Conservation (phyloP, 371 early-diverging fungal genomes). For the Lichtheimia corymbifera region DNA sequence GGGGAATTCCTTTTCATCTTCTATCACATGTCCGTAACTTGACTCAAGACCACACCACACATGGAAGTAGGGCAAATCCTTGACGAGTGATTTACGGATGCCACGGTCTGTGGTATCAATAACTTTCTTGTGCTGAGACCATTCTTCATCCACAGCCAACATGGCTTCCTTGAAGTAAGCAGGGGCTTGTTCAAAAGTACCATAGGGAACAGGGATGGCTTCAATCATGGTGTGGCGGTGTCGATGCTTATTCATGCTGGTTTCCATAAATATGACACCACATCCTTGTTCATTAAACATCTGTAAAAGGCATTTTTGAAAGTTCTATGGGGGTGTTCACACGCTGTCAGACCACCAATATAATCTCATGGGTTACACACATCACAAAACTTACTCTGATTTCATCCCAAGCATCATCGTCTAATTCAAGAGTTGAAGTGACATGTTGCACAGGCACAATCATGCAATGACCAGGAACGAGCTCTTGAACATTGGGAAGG, state of each 20-base stretch:
- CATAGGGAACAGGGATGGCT: conserved; percentile 87
- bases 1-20: conserved; percentile 75
- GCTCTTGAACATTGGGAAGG: conserved; percentile 71
- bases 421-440: conserved; percentile 79
- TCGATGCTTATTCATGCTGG: conserved; percentile 71
- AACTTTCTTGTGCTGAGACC: conserved; percentile 90
- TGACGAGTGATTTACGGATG: conserved; percentile 71
- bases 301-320: conserved; percentile 89
- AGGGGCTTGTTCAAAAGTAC: conserved; percentile 74
- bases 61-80: conserved; percentile 91
- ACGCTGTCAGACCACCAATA: neutral
- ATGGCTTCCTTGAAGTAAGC: conserved; percentile 74
- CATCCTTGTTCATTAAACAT: conserved; percentile 76
- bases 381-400: conserved; percentile 60
- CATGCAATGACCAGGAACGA: conserved; percentile 85
- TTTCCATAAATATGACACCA: conserved; percentile 88
- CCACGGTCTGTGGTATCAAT: conserved; percentile 80
- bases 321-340: conserved; percentile 60
- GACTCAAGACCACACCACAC: conserved; percentile 91
- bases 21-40: conserved; percentile 96
- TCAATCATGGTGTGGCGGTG: conserved; percentile 89
- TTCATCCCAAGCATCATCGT: conserved; percentile 93
- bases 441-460: conserved; percentile 91
- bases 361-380: conserved; percentile 2
- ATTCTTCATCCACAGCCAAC: conserved; percentile 70